phyloP scores from a whole-genome alignment of 441 rosid genomes.

The Corymbia calophylla region DNA sequence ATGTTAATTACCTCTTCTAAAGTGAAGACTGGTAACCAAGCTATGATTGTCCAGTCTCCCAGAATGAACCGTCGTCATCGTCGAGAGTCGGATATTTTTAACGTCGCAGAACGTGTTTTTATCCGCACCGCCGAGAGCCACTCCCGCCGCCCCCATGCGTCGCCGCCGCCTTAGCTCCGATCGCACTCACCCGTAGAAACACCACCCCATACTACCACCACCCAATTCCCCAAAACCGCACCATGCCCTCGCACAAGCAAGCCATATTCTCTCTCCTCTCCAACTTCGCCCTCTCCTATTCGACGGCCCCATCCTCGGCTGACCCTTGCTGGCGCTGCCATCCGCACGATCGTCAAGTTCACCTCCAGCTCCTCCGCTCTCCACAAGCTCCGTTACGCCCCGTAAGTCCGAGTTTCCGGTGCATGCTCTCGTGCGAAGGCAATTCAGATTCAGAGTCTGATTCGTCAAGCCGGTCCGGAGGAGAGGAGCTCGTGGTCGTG shows the following conservation, averaged over 20 bases:
- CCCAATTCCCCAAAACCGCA: neutral
- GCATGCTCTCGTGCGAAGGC: conserved; percentile 24
- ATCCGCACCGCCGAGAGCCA: too few species aligned
- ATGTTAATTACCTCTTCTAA: too few species aligned
- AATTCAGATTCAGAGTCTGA: neutral
- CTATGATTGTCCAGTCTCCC: neutral
- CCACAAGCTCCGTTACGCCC: conserved; percentile 39
- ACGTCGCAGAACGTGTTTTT: too few species aligned
- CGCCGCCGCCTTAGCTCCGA: too few species aligned
- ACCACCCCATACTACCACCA: neutral
- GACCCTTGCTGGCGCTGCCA: conserved; percentile 53
- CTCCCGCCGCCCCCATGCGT: neutral
- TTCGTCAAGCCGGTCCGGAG: neutral
- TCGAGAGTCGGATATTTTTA: too few species aligned
- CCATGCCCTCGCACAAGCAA: conserved; percentile 63
- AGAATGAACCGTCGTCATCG: too few species aligned
- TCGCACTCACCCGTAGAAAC: neutral
- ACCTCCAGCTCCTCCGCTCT: conserved; percentile 46
- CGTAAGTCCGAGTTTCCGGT: conserved; percentile 41
- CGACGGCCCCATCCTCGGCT: conserved; percentile 80
- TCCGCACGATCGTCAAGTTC: conserved; percentile 39
- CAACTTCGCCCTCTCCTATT: conserved; percentile 54
- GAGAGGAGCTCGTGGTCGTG: conserved; percentile 35
- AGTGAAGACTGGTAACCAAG: neutral
- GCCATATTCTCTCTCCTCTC: conserved; percentile 38